phyloP scores from a whole-genome alignment of 805 yeast species.

The Pichia thaimueangensis region DNA sequence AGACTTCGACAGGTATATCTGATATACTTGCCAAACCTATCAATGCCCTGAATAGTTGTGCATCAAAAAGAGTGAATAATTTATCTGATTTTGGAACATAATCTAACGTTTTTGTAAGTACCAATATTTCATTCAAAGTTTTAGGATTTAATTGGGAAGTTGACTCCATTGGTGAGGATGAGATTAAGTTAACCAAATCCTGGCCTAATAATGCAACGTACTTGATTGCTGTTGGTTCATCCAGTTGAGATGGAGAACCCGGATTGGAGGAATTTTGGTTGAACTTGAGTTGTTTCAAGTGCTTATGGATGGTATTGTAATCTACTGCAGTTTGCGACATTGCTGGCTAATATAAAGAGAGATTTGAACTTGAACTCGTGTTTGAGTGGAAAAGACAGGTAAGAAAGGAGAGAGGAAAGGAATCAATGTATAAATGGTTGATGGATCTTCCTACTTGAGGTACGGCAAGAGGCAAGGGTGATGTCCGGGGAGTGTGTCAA shows the following conservation, averaged over 20 bases:
- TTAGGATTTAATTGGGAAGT: conserved; percentile 24
- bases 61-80: conserved; percentile 20
- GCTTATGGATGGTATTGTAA: conserved; percentile 22
- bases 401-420: not conserved
- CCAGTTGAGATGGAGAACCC: conserved; percentile 12
- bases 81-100: conserved; percentile 33
- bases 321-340: conserved; percentile 13
- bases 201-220: conserved; percentile 18
- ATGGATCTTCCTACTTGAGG: no score
- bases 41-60: conserved; percentile 19
- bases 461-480: no score
- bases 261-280: not conserved
- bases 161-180: not conserved
- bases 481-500: no score
- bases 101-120: conserved; percentile 47
- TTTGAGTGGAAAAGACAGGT: not conserved
- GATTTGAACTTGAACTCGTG: not conserved
- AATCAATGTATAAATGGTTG: no score
- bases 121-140: conserved; percentile 45
- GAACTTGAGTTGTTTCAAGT: conserved; percentile 20
- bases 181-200: not conserved
- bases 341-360: no score
- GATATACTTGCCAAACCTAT: conserved; percentile 19
- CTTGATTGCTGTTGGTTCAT: conserved; percentile 17
- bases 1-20: conserved; percentile 19